These are phyloP conservation scores for Tetracladium marchalianum DNA, from an alignment of 495 filamentous ascomycete genomes.

Conservation along the genomic window DNA sequence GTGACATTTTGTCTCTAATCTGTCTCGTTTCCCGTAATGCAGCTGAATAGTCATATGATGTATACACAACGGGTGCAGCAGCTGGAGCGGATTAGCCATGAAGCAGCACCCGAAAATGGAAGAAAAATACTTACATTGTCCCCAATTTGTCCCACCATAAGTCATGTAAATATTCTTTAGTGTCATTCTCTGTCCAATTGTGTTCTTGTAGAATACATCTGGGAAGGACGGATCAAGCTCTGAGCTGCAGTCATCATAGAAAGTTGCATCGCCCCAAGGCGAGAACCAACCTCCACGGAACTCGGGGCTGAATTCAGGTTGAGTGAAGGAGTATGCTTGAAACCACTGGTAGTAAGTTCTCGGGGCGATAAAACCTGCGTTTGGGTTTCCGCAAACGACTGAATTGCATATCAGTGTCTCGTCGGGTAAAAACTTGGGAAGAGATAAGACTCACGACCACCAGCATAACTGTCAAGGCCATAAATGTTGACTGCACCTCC, in stretches of 20 bases:
- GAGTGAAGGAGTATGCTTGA: slow-evolving; percentile 41
- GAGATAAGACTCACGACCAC: slow-evolving; percentile 21
- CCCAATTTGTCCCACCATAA: slow-evolving; percentile 51
- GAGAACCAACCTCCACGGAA: slow-evolving; percentile 46
- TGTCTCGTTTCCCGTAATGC: slow-evolving; percentile 24
- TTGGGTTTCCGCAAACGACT: slow-evolving; percentile 38
- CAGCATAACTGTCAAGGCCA: slow-evolving; percentile 45
- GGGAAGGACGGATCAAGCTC: slow-evolving; percentile 40
- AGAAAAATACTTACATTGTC: slow-evolving; percentile 19
- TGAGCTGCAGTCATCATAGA: slow-evolving; percentile 35
- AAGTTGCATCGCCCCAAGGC: slow-evolving; percentile 38
- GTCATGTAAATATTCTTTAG: slow-evolving; percentile 45
- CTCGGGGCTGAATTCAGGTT: slow-evolving; percentile 41
- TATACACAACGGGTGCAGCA: slow-evolving; percentile 39
- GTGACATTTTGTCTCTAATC: slow-evolving; percentile 27
- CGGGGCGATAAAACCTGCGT: slow-evolving; percentile 38
- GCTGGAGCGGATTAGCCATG: slow-evolving; percentile 9
- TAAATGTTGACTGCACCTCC: slow-evolving; percentile 47
- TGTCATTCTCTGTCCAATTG: slow-evolving; percentile 39
- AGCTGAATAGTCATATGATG: slow-evolving; percentile 38
- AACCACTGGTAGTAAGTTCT: slow-evolving; percentile 50
- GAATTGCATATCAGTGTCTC: not conserved
- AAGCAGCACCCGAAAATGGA: no score
- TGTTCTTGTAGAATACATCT: slow-evolving; percentile 48
- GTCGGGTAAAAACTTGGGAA: no score